These are phyloP conservation scores for Cryphonectria nitschkei DNA, from an alignment of 2,329 filamentous ascomycete genomes.

Conservation along the genomic window DNA sequence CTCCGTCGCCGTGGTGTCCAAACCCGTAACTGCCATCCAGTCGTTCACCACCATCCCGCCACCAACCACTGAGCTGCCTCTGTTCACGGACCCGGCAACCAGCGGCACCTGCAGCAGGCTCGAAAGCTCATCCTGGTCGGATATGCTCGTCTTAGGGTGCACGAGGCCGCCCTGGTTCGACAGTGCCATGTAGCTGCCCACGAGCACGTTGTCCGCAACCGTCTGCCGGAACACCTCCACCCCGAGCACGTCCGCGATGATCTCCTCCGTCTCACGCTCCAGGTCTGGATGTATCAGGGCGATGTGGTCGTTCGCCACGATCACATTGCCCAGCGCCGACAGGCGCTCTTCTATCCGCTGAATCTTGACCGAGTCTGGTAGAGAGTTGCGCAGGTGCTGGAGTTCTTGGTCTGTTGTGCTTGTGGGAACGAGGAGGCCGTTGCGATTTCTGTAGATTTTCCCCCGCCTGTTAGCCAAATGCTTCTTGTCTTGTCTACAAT, in stretches of 20 bases:
- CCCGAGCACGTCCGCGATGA: constrained; percentile 90
- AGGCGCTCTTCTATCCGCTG: constrained; percentile 97
- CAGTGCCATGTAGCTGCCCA: constrained; percentile 94
- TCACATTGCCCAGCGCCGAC: constrained; percentile 94
- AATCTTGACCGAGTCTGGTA: constrained; percentile 90
- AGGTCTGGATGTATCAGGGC: constrained; percentile 95
- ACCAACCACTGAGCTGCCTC: constrained; percentile 91
- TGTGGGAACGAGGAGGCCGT: constrained; percentile 93
- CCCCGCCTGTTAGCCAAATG: constrained; percentile 25
- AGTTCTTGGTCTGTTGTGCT: constrained; percentile 97
- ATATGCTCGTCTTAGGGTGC: constrained; percentile 94
- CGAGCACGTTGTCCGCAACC: constrained; percentile 94
- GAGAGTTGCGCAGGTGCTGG: constrained; percentile 92
- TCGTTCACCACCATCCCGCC: constrained; percentile 97
- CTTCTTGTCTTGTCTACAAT: too few species aligned
- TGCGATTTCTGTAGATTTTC: constrained; percentile 73
- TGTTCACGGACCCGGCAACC: constrained; percentile 91
- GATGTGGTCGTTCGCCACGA: constrained; percentile 95
- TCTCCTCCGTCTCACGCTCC: constrained; percentile 97
- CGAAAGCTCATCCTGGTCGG: constrained; percentile 96
- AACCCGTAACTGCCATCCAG: constrained; percentile 92
- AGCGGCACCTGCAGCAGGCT: constrained; percentile 93
- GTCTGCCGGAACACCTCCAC: constrained; percentile 94
- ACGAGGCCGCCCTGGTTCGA: constrained; percentile 97
- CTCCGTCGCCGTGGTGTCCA: constrained; percentile 97